Evolutionary conservation across 352 stramenopile species (phyloP).

Genomic region (Phytophthora colocasiae): DNA sequence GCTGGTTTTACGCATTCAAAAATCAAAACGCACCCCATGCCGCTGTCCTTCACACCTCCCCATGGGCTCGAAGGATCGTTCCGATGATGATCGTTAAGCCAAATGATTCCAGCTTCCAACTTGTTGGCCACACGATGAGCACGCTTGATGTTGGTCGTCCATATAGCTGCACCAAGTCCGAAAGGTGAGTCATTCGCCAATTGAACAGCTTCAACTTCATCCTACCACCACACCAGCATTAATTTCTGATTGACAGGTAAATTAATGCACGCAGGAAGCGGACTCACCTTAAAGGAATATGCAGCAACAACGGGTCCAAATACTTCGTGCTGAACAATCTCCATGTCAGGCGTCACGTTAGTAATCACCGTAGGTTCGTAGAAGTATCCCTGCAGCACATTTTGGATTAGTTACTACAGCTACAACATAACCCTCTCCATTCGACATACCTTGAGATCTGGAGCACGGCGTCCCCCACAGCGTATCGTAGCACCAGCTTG

Average conservation of each 20-base stretch:
- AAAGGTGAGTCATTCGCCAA: slow-evolving; percentile 86
- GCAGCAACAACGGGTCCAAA: slow-evolving; percentile 85
- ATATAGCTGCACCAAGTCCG: slow-evolving; percentile 88
- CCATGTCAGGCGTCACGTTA: slow-evolving; percentile 66
- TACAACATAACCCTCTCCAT: background rate
- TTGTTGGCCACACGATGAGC: slow-evolving; percentile 83
- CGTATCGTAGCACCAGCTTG: slow-evolving; percentile 80
- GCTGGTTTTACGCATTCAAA: background rate
- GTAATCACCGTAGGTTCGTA: slow-evolving; percentile 94
- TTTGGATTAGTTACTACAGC: background rate
- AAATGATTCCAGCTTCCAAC: slow-evolving; percentile 91
- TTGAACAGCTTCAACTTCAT: slow-evolving; percentile 75
- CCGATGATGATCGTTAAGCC: slow-evolving; percentile 87
- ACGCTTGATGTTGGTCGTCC: slow-evolving; percentile 79
- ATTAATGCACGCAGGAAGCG: background rate
- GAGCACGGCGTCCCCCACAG: slow-evolving; percentile 69
- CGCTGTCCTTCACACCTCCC: slow-evolving; percentile 76
- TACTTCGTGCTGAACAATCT: slow-evolving; percentile 88
- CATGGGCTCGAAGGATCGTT: slow-evolving; percentile 71
- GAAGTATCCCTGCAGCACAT: slow-evolving; percentile 73
- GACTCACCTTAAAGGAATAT: slow-evolving; percentile 47
- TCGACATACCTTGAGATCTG: slow-evolving; percentile 36
- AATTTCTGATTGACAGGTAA: background rate
- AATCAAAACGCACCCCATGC: slow-evolving; percentile 49
- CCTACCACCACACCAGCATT: slow-evolving; percentile 48